Evolutionary conservation across 2,329 filamentous ascomycete genomes (phyloP), one percentile per base, ranked within the genome.

Genomic region (Aureobasidium sp.): DNA sequence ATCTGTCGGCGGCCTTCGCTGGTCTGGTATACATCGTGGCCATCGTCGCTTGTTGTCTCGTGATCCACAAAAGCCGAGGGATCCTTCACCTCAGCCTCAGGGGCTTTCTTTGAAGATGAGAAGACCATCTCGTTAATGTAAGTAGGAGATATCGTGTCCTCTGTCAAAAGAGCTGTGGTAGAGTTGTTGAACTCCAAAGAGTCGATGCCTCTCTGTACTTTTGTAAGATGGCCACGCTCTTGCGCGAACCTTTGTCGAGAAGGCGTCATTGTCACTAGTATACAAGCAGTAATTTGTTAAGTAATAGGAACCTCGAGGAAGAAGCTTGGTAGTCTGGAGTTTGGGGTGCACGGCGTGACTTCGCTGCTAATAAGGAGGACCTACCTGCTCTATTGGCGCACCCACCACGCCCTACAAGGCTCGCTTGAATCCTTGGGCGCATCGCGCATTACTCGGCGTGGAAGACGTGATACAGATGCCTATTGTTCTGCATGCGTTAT

Each of bases 1-100:
- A 86, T 83, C 67, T 83, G 79, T 34, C 54, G 57, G 4, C 55
- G 54, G 27, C 45, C 47, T 34, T 59, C 53, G 29, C 47, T 59
- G 34, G 55, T 59, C 16, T 63, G 54, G 45, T 63, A 63, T 30
- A 63, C 39, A 53, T 59, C 61, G 30, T 59, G 53, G 27, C 54
- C 54, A 25, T 59, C 61, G 25, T 61, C 49, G 37, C 57, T 59
- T 15, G 57, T 10, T 16, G 57, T 50, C n/a, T 59, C 57, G 29
- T 41, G 3, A 11, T 42, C 44, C n/a, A 50, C 57, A 49, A 59
- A 59, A 34, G 44, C 44, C 11, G 57, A 41, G 34, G 57, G 37
- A 42, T 59, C 57, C 45, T 59, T 59, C n/a, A 42, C 57, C 57
- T 50, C 57, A 8, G 9, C 45, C 57, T 59, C 34, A 3, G 21